phyloP scores from a whole-genome alignment of 2,329 filamentous ascomycete genomes.

The Tympanopsis confertula region DNA sequence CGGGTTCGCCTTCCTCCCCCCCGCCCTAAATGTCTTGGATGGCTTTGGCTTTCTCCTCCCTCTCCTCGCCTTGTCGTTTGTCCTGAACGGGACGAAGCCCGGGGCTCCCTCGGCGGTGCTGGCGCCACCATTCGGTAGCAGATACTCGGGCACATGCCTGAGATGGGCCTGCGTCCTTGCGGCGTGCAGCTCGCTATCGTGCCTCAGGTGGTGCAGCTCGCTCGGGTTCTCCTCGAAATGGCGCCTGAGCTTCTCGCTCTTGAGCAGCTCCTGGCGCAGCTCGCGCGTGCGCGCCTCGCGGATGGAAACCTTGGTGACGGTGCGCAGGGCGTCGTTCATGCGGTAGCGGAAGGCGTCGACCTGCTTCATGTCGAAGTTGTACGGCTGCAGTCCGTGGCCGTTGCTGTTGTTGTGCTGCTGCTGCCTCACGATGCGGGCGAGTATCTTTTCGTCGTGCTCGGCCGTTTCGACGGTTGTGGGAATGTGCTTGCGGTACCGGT shows the following conservation, averaged over 20 bases:
- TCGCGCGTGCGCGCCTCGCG: slow-evolving; percentile 83
- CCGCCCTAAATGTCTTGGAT: slow-evolving; percentile 35
- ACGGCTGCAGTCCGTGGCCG: slow-evolving; percentile 58
- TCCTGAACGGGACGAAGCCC: slow-evolving; percentile 64
- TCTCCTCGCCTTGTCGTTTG: slow-evolving; percentile 37
- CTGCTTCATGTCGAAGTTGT: slow-evolving; percentile 88
- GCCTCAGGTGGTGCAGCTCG: slow-evolving; percentile 74
- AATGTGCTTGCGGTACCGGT: slow-evolving; percentile 78
- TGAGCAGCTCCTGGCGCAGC: slow-evolving; percentile 77
- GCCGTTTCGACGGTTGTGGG: slow-evolving; percentile 67
- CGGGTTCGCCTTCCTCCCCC: slow-evolving; percentile 65
- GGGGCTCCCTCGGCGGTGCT: slow-evolving; percentile 55
- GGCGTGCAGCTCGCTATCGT: slow-evolving; percentile 77
- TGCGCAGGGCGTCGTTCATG: slow-evolving; percentile 80
- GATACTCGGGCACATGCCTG: slow-evolving; percentile 87
- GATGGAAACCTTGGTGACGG: slow-evolving; percentile 80
- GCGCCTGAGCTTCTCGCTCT: slow-evolving; percentile 84
- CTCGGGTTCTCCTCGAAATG: slow-evolving; percentile 96
- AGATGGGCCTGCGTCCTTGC: slow-evolving; percentile 79
- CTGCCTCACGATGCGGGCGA: slow-evolving; percentile 67
- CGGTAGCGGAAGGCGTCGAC: slow-evolving; percentile 91
- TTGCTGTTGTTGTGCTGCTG: slow-evolving; percentile 71
- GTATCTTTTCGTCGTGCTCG: slow-evolving; percentile 73
- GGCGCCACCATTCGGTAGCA: slow-evolving; percentile 68
- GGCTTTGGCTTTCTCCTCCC: slow-evolving; percentile 24